Conservation (phyloP, 2,329 filamentous ascomycete species). For the Neospermospora avenae region DNA sequence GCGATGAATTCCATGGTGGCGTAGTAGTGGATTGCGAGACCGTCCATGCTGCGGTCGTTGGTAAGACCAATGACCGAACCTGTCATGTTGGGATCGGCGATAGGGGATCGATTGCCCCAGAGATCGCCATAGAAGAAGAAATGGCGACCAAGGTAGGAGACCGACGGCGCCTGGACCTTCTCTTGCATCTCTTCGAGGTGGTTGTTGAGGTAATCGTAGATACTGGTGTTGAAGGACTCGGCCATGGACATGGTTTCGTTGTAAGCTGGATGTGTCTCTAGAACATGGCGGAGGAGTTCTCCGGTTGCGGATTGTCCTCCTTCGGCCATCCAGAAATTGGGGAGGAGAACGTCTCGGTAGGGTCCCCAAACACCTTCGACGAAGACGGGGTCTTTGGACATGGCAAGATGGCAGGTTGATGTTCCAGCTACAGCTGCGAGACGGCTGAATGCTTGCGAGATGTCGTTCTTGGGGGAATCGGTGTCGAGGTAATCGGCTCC, state of each 20-base stretch:
- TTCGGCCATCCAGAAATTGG: conserved; percentile 94
- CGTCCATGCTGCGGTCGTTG: conserved; percentile 81
- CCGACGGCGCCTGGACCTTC: conserved; percentile 65
- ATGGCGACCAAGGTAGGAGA: conserved; percentile 85
- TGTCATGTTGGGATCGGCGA: conserved; percentile 91
- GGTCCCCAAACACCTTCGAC: conserved; percentile 96
- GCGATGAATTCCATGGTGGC: conserved; percentile 98
- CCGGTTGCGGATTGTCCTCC: conserved; percentile 96
- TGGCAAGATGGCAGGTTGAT: conserved; percentile 94
- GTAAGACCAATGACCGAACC: conserved; percentile 84
- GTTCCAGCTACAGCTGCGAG: conserved; percentile 94
- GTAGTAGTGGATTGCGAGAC: conserved; percentile 89
- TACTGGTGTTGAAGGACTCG: conserved; percentile 78
- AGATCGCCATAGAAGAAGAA: conserved; percentile 99
- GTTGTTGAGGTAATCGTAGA: conserved; percentile 92
- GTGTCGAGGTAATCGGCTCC: conserved; percentile 64
- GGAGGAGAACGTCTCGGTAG: conserved; percentile 89
- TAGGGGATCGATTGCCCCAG: conserved; percentile 92
- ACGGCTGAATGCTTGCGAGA: conserved; percentile 88
- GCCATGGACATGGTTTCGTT: conserved; percentile 75
- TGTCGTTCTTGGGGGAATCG: conserved; percentile 71
- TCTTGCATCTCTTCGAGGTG: conserved; percentile 76
- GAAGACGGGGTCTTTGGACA: conserved; percentile 91
- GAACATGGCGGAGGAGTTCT: conserved; percentile 87
- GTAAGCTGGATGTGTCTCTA: conserved; percentile 92